A percentile compares a stretch with the other conserved stretches of the same genome.
Conservation (phyloP, 371 early-diverging fungal species). For the Mortierella sp. region DNA sequence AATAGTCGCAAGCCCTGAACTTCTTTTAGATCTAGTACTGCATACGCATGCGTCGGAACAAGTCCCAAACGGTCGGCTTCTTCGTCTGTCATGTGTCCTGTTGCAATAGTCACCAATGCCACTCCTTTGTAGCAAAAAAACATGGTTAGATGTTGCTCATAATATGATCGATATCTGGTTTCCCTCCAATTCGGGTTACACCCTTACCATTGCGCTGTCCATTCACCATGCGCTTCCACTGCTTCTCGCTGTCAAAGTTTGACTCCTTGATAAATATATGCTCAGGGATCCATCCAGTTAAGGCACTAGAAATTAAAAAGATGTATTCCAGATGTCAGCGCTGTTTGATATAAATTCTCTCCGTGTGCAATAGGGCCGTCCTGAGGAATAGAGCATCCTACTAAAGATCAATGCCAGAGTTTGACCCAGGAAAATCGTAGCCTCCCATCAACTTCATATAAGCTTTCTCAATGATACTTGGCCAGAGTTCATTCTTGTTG, state of each 20-base stretch:
- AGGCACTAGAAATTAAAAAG: slow-evolving; percentile 59
- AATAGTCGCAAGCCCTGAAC: slow-evolving; percentile 60
- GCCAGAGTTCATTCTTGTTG: slow-evolving; percentile 84
- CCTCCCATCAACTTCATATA: slow-evolving; percentile 96
- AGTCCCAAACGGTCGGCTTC: slow-evolving; percentile 80
- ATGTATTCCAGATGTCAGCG: background rate
- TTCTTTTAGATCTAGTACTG: slow-evolving; percentile 76
- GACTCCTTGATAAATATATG: slow-evolving; percentile 87
- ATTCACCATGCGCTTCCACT: slow-evolving; percentile 80
- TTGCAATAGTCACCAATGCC: slow-evolving; percentile 75
- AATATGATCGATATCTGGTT: background rate
- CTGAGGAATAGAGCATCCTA: slow-evolving; percentile 35
- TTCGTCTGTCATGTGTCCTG: slow-evolving; percentile 78
- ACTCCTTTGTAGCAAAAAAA: slow-evolving; percentile 59
- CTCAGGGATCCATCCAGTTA: slow-evolving; percentile 96
- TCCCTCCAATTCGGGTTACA: background rate
- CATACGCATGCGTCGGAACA: slow-evolving; percentile 92
- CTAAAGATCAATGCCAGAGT: slow-evolving; percentile 92
- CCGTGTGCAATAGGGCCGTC: background rate
- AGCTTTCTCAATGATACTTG: slow-evolving; percentile 92
- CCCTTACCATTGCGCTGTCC: slow-evolving; percentile 77
- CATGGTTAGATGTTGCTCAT: slow-evolving; percentile 39
- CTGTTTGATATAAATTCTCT: background rate
- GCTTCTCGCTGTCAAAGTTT: slow-evolving; percentile 71
- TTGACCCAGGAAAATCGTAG: slow-evolving; percentile 94